Evolutionary conservation across 163 green algal species (phyloP), one percentile per base, ranked within the genome.

Genomic region (Prototheca cutis): DNA sequence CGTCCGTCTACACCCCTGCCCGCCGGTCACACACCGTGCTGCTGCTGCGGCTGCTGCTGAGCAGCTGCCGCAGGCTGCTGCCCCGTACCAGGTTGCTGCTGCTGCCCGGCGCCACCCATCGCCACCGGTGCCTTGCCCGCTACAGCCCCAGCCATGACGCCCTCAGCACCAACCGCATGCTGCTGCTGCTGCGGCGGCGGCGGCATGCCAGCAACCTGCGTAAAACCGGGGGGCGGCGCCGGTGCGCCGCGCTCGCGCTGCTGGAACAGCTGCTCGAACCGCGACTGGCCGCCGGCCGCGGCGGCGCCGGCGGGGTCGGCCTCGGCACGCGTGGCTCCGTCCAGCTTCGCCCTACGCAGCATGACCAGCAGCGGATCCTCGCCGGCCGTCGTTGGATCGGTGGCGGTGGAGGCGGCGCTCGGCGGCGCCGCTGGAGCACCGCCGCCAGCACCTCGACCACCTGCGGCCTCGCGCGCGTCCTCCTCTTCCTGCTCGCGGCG

Each of bases 401-500:
- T 45, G 4, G 49, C 31, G 6, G 36, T 39, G 21, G 24, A 27
- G 23, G 55, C 40, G 0, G 25, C 36, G 23, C 15, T 27, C 36
- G 36, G 10, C 36, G 36, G 10, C 36, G 36, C 36, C 36, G 36
- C n/a, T n/a, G n/a, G n/a, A n/a, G n/a, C n/a, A n/a, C 36, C 36
- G 36, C 36, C 36, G 36, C 36, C 36, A 13, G 10, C 8, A 45
- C 36, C 36, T 45, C 36, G 36, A 45, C 48, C 32, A 25, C 27
- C 15, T 47, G 5, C 23, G 33, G 45, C 31, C 49, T 45, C 21
- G 8, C 30, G 13, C 31, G 10, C 56, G 39, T 66, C 48, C 61
- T 62, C 32, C 23, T 52, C 30, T 7, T 53, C 19, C n/a, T 59
- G 24, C 29, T 68, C 34, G 23, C 4, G 21, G 33, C 58, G 62